Conservation (phyloP, 306 rosid genomes). For the Trifolium fragiferum region DNA sequence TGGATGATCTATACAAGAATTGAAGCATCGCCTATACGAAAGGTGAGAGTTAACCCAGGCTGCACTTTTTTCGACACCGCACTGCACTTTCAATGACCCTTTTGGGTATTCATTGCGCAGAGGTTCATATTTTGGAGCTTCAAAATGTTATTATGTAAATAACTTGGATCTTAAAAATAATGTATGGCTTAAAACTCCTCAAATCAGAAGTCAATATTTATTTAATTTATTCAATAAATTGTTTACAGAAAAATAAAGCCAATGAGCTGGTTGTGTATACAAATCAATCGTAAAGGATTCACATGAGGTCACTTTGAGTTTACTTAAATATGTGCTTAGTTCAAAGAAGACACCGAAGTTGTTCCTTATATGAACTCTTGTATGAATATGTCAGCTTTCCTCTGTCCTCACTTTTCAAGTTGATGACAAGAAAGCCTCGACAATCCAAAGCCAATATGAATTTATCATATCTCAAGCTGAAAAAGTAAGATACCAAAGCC, state of each 20-base stretch:
- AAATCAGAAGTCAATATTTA: not conserved
- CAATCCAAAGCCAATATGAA: slow-evolving; percentile 20
- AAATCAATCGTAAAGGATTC: not conserved
- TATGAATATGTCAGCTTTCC: not conserved
- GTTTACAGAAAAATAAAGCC: not conserved
- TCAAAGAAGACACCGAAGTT: no score
- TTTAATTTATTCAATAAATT: not conserved
- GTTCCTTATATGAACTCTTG: not conserved
- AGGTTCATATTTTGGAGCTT: not conserved
- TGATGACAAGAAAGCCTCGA: slow-evolving; percentile 1
- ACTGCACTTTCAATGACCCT: not conserved
- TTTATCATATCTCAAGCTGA: slow-evolving; percentile 16
- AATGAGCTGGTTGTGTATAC: not conserved
- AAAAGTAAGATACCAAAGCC: not conserved
- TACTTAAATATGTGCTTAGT: not conserved
- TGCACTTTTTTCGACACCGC: not conserved
- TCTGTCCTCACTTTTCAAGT: not conserved
- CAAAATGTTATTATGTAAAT: not conserved
- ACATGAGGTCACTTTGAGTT: not conserved
- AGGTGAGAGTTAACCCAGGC: no score
- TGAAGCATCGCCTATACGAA: no score
- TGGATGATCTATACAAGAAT: no score
- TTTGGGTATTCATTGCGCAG: not conserved
- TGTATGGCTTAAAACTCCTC: not conserved
- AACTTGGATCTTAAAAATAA: not conserved